Evolutionary conservation across 2,329 filamentous ascomycete species (phyloP).

Genomic region (Coniochaeta ligniaria): DNA sequence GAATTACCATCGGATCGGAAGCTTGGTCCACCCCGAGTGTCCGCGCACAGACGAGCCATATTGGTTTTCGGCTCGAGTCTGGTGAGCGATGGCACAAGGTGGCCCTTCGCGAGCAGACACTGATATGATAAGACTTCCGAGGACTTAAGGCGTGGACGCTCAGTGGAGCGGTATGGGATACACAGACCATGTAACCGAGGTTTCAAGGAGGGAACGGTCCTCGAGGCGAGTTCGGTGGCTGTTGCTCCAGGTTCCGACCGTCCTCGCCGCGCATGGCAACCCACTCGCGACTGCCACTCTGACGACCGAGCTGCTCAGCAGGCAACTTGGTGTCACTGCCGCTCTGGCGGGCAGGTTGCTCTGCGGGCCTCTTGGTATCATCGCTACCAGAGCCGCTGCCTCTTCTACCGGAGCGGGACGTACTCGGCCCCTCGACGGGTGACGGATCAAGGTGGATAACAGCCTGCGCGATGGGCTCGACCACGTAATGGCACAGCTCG

Average conservation of each 20-base stretch:
- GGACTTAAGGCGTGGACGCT: neutral
- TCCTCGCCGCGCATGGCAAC: constrained; percentile 27
- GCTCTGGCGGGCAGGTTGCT: constrained; percentile 39
- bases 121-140: neutral
- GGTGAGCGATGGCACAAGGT: too few relatives aligned
- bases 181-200: neutral
- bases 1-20: too few relatives aligned
- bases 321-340: constrained; percentile 51
- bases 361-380: constrained; percentile 20
- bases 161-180: neutral
- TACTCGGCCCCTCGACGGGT: constrained; percentile 15
- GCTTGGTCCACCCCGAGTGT: too few relatives aligned
- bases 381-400: constrained; percentile 3
- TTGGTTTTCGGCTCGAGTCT: too few relatives aligned
- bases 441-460: constrained; percentile 61
- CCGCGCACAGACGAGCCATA: too few relatives aligned
- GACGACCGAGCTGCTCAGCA: constrained; percentile 45
- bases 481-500: constrained; percentile 67
- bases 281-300: constrained; percentile 28
- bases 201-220: neutral
- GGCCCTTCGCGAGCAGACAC: neutral
- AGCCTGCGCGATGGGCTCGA: constrained; percentile 65
- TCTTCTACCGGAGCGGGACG: constrained; percentile 4
- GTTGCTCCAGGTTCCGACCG: constrained; percentile 8
- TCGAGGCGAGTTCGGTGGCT: neutral